These are phyloP conservation scores for Solanum virginianum DNA, from an alignment of 257 asterid species.

Conservation along the genomic window DNA sequence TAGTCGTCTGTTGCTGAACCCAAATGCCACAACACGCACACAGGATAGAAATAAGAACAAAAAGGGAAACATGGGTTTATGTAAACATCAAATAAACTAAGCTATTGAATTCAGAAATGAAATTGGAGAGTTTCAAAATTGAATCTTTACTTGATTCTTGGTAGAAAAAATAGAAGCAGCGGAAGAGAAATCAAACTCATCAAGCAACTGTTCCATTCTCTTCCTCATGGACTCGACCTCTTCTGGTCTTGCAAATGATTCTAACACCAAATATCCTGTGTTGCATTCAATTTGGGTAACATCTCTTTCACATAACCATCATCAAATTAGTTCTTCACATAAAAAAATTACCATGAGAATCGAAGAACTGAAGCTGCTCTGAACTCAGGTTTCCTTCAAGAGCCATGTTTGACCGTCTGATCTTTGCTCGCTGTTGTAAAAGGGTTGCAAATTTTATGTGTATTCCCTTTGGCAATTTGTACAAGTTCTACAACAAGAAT, in stretches of 20 bases:
- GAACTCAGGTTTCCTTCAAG: slow-evolving; percentile 16
- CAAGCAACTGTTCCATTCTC: slow-evolving; percentile 60
- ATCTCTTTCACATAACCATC: not conserved
- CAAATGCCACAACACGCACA: not conserved
- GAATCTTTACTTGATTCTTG: slow-evolving; percentile 59
- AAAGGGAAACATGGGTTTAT: not conserved
- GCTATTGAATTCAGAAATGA: not conserved
- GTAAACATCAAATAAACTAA: not conserved
- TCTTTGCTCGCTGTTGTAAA: not conserved
- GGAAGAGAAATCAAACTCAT: slow-evolving; percentile 51
- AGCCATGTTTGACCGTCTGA: slow-evolving; percentile 6
- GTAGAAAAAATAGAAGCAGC: slow-evolving; percentile 74
- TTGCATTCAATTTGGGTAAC: not conserved
- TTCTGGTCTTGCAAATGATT: slow-evolving; percentile 56
- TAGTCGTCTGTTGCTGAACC: slow-evolving; percentile 51
- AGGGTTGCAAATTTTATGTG: not conserved
- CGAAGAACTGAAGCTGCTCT: slow-evolving; percentile 20
- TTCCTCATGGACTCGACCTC: slow-evolving; percentile 51
- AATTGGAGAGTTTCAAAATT: not conserved
- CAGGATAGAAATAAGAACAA: not conserved
- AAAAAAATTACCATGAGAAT: slow-evolving; percentile 19
- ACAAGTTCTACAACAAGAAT: not conserved
- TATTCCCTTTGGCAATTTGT: not conserved
- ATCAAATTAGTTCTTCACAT: not conserved
- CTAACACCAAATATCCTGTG: slow-evolving; percentile 65